Evolutionary conservation across 139 green algal species (phyloP).

Genomic region (Axilococcus clingmanii): DNA sequence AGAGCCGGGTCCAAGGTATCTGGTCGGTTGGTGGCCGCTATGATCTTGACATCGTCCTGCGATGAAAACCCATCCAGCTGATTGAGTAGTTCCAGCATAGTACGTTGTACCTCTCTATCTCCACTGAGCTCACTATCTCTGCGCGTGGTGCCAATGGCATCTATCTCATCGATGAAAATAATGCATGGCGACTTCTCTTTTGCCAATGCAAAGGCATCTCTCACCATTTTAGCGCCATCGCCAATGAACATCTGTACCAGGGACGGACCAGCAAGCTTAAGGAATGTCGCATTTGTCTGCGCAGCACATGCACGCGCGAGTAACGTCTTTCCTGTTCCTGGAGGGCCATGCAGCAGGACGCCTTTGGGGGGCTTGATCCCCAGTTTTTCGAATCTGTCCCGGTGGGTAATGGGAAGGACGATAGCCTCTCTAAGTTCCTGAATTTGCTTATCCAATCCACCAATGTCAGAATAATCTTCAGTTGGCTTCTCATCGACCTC

Average conservation of each 20-base stretch:
- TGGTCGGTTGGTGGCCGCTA: conserved; percentile 95
- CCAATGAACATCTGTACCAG: conserved; percentile 99
- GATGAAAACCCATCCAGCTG: conserved; percentile 92
- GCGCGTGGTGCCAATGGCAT: conserved; percentile 90
- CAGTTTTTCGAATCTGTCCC: conserved; percentile 81
- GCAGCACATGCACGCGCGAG: conserved; percentile 87
- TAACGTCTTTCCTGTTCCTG: conserved; percentile 94
- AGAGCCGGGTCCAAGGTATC: conserved; percentile 98
- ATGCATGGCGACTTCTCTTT: conserved; percentile 98
- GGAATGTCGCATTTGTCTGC: conserved; percentile 97
- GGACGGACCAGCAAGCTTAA: conserved; percentile 96
- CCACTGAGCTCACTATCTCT: conserved; percentile 90
- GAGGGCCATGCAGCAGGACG: conserved; percentile 83
- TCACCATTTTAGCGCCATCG: conserved; percentile 96
- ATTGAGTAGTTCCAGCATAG: conserved; percentile 97
- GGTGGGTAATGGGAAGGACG: conserved; percentile 97
- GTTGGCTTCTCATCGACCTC: conserved; percentile 97
- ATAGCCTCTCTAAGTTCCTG: conserved; percentile 97
- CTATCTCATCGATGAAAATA: conserved; percentile 99
- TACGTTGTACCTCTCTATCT: conserved; percentile 95
- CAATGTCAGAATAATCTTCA: conserved; percentile 98
- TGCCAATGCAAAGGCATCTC: conserved; percentile 93
- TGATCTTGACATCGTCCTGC: conserved; percentile 89
- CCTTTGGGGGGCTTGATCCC: conserved; percentile 95
- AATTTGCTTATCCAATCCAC: conserved; percentile 94